These are phyloP conservation scores for Theileria luwenshuni DNA, from an alignment of 169 alveolate genomes.

Conservation along the genomic window DNA sequence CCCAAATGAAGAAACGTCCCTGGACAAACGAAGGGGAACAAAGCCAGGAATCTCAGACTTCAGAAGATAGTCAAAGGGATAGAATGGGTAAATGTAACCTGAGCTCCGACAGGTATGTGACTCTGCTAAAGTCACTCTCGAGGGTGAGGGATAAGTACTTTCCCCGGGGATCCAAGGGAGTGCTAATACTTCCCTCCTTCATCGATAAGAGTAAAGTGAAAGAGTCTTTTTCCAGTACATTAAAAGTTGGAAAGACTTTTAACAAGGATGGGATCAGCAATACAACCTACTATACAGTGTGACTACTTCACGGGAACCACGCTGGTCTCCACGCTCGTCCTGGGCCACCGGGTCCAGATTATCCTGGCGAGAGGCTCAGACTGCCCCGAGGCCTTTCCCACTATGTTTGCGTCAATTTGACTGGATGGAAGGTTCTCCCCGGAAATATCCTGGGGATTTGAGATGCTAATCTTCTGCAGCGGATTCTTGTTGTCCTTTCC, in stretches of 20 bases:
- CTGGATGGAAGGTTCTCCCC: neutral
- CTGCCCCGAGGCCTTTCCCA: constrained; percentile 20
- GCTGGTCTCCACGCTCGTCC: constrained; percentile 25
- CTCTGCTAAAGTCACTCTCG: constrained; percentile 23
- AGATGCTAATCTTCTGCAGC: constrained; percentile 16
- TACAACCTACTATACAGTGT: constrained; percentile 35
- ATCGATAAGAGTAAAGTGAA: constrained; percentile 13
- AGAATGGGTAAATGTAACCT: neutral
- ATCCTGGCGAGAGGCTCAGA: constrained; percentile 30
- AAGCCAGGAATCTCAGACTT: neutral
- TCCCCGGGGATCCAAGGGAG: constrained; percentile 5
- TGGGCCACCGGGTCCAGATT: constrained; percentile 63
- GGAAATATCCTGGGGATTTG: neutral
- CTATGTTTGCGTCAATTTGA: constrained; percentile 33
- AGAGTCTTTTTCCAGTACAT: constrained; percentile 10
- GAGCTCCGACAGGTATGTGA: constrained; percentile 24
- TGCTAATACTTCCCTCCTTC: constrained; percentile 38
- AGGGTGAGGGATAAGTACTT: constrained; percentile 30
- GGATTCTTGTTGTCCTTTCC: constrained; percentile 36
- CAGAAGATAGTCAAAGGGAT: neutral
- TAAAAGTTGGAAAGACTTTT: constrained; percentile 43
- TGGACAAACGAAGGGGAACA: neutral
- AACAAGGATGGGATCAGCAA: constrained; percentile 31
- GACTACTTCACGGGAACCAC: neutral
- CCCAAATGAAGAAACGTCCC: constrained; percentile 29